Percentiles rank a stretch among this genome's conserved stretches.
These are phyloP conservation scores for Haplosporangium sp. DNA, from an alignment of 371 early-diverging fungal species.

Conservation along the genomic window DNA sequence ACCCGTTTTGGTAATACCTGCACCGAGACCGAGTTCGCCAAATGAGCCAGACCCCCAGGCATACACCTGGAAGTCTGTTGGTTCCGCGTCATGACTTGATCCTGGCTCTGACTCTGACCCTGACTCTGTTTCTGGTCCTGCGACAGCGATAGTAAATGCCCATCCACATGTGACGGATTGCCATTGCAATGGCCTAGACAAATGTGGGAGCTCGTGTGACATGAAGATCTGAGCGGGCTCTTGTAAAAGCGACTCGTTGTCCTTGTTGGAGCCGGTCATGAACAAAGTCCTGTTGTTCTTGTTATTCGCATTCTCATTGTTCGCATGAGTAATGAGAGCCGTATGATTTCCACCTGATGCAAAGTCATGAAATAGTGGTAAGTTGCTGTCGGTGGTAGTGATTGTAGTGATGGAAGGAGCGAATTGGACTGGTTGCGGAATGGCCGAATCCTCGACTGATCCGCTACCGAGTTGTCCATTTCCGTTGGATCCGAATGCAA, in stretches of 20 bases:
- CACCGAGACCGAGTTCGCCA: constrained; percentile 62
- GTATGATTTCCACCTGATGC: constrained; percentile 77
- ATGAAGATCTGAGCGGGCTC: constrained; percentile 28
- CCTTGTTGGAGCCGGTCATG: constrained; percentile 56
- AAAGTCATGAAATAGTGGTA: constrained; percentile 32
- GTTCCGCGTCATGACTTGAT: not conserved
- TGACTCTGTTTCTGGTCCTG: constrained; percentile 20
- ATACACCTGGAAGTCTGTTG: constrained; percentile 45
- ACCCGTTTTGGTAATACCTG: constrained; percentile 25
- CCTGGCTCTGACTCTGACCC: not conserved
- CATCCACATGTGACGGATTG: constrained; percentile 70
- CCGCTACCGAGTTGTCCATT: constrained; percentile 73
- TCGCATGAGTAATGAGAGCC: constrained; percentile 56
- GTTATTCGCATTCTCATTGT: too few species aligned
- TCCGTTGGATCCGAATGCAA: constrained; percentile 74
- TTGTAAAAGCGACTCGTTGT: constrained; percentile 47
- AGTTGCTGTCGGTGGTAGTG: not conserved
- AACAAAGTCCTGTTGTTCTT: constrained; percentile 35
- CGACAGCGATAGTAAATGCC: constrained; percentile 63
- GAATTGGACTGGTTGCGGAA: constrained; percentile 22
- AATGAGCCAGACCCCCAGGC: constrained; percentile 62
- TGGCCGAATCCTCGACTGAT: constrained; percentile 51
- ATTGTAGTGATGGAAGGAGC: constrained; percentile 1
- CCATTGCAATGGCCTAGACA: constrained; percentile 39
- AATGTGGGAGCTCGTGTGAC: constrained; percentile 25